phyloP scores from a whole-genome alignment of 768 basidiomycete species.

The Mycena olivaceomarginata region DNA sequence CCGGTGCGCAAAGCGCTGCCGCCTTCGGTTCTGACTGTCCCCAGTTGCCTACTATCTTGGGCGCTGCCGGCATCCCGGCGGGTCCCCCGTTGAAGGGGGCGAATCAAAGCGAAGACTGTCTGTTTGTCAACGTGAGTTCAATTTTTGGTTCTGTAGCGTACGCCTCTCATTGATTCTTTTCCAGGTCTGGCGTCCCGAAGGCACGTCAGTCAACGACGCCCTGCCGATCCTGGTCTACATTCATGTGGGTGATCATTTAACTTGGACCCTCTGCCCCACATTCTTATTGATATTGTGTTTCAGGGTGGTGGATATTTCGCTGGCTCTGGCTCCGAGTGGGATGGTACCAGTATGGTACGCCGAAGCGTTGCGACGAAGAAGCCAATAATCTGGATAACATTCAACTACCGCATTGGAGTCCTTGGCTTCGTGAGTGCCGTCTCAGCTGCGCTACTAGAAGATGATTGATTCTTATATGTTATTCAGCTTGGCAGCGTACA shows the following conservation, averaged over 20 bases:
- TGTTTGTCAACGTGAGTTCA: constrained; percentile 19
- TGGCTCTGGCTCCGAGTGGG: constrained; percentile 25
- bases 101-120: constrained; percentile 27
- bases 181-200: not conserved
- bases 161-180: not conserved
- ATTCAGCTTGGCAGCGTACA: constrained; percentile 23
- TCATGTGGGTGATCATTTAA: not conserved
- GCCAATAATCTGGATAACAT: constrained; percentile 12
- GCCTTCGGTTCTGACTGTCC: constrained; percentile 29
- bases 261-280: not conserved
- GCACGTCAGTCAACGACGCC: not conserved
- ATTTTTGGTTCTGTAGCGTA: not conserved
- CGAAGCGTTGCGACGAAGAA: constrained; percentile 12
- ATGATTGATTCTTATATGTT: not conserved
- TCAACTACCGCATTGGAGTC: constrained; percentile 14
- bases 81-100: constrained; percentile 24
- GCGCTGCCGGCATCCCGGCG: not conserved
- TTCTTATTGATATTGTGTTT: not conserved
- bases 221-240: not conserved
- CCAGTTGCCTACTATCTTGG: not conserved
- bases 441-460: not conserved
- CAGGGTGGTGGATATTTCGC: constrained; percentile 23
- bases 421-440: constrained; percentile 12
- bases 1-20: not conserved
- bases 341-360: constrained; percentile 13